These are phyloP conservation scores for Boletus pseudopeckii DNA, from an alignment of 768 basidiomycete species.

Conservation along the genomic window DNA sequence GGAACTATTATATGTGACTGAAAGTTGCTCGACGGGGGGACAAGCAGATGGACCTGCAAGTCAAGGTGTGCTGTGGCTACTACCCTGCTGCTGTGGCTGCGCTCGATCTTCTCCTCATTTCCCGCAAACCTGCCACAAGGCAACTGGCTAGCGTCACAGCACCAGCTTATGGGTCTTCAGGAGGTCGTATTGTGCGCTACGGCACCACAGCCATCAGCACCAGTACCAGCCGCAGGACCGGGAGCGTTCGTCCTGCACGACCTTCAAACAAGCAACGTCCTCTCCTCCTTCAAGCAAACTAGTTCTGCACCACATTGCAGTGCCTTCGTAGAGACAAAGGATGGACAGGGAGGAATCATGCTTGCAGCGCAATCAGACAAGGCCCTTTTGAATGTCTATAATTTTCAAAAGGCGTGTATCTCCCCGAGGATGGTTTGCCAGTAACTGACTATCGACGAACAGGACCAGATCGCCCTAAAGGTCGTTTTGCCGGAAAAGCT, in stretches of 20 bases:
- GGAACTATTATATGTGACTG: neutral
- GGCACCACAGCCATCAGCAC: conserved; percentile 38
- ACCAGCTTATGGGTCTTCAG: conserved; percentile 49
- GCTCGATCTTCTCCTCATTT: conserved; percentile 1
- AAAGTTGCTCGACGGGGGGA: neutral
- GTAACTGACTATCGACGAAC: conserved; percentile 3
- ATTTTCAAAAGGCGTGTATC: conserved; percentile 80
- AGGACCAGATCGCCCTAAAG: conserved; percentile 90
- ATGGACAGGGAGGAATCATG: conserved; percentile 79
- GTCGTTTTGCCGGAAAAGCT: conserved; percentile 89
- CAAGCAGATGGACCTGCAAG: neutral
- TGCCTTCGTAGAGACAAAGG: conserved; percentile 61
- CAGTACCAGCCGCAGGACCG: conserved; percentile 42
- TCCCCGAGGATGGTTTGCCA: neutral
- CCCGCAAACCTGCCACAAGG: neutral
- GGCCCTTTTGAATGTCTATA: conserved; percentile 84
- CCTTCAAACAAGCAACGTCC: conserved; percentile 66
- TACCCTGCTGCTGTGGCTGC: conserved; percentile 18
- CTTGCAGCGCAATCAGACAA: conserved; percentile 87
- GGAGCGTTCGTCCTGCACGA: conserved; percentile 79
- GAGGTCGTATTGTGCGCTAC: conserved; percentile 67
- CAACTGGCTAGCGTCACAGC: neutral
- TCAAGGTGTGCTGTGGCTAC: neutral
- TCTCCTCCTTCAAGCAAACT: conserved; percentile 90
- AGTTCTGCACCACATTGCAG: conserved; percentile 61